Percentiles rank a stretch among this genome's conserved stretches.
These are phyloP conservation scores for Claviceps sp. DNA, from an alignment of 2,329 filamentous ascomycete genomes.

Conservation along the genomic window DNA sequence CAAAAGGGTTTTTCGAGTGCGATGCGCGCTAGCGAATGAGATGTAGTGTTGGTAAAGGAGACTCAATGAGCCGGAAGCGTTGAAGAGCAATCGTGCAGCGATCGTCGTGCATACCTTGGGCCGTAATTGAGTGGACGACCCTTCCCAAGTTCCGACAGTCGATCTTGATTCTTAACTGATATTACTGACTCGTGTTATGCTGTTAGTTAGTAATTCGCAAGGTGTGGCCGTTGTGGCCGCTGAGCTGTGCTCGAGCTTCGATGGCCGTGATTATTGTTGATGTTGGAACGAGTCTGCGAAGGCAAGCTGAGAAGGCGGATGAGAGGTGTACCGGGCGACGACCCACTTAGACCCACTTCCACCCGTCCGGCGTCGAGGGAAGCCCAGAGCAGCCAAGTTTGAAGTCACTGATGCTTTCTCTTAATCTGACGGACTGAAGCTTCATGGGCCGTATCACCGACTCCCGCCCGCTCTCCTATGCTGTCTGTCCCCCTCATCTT, in stretches of 20 bases:
- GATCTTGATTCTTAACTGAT: background rate
- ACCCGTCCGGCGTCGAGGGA: too few relatives aligned
- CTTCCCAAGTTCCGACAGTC: too few relatives aligned
- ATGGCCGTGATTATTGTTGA: constrained; percentile 16
- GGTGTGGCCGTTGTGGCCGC: constrained; percentile 18
- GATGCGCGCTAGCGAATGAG: background rate
- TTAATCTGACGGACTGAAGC: background rate
- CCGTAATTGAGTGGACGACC: background rate
- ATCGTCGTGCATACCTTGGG: background rate
- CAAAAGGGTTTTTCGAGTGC: background rate
- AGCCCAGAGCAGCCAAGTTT: too few relatives aligned
- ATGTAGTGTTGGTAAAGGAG: background rate
- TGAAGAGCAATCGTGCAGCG: background rate
- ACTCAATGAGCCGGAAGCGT: background rate
- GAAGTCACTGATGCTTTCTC: too few relatives aligned
- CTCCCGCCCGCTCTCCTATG: background rate
- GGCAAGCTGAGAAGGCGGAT: background rate
- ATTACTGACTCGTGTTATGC: constrained; percentile 3
- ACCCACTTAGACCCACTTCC: too few relatives aligned
- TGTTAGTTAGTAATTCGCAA: constrained; percentile 19
- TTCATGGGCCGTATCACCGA: background rate
- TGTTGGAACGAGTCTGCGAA: constrained; percentile 8
- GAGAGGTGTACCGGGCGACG: background rate
- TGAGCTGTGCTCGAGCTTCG: constrained; percentile 9
- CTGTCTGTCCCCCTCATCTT: too few relatives aligned